Evolutionary conservation across 306 rosid species (phyloP).

Genomic region (Mimosa pudica): DNA sequence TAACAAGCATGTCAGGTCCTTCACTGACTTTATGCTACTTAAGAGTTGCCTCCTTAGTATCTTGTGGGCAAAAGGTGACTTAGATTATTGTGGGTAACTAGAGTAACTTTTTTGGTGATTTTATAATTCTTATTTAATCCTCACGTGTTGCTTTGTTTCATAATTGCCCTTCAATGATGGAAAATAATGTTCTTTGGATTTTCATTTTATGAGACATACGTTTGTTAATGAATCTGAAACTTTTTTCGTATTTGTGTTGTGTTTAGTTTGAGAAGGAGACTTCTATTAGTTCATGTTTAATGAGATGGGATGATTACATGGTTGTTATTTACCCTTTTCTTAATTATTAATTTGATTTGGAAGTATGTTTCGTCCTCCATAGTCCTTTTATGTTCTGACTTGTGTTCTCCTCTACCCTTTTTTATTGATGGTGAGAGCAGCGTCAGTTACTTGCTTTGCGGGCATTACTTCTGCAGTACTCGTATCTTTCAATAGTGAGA

Average conservation of each 20-base stretch:
- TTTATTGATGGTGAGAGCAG: conserved; percentile 82
- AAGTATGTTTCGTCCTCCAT: not conserved
- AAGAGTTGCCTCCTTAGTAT: no score
- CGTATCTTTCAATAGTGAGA: conserved; percentile 60
- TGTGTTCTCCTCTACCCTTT: conserved; percentile 13
- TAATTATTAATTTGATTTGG: not conserved
- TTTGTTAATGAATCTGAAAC: not conserved
- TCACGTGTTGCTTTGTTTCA: not conserved
- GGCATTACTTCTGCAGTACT: conserved; percentile 90
- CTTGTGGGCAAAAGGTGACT: not conserved
- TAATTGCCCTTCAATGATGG: not conserved
- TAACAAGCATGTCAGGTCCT: not conserved
- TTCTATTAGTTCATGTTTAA: not conserved
- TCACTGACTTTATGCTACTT: not conserved
- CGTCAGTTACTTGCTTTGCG: conserved; percentile 90
- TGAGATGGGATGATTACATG: not conserved
- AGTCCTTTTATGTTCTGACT: conserved; percentile 9
- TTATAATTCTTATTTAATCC: not conserved
- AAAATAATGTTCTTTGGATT: not conserved
- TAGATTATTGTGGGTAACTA: not conserved
- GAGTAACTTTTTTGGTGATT: not conserved
- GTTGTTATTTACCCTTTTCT: not conserved
- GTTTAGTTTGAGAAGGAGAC: not conserved
- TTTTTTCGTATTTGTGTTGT: not conserved
- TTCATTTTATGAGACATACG: not conserved